Evolutionary conservation across 805 yeast genomes (phyloP), one percentile per base, ranked within the genome.

Genomic region (Starmerella apis): DNA sequence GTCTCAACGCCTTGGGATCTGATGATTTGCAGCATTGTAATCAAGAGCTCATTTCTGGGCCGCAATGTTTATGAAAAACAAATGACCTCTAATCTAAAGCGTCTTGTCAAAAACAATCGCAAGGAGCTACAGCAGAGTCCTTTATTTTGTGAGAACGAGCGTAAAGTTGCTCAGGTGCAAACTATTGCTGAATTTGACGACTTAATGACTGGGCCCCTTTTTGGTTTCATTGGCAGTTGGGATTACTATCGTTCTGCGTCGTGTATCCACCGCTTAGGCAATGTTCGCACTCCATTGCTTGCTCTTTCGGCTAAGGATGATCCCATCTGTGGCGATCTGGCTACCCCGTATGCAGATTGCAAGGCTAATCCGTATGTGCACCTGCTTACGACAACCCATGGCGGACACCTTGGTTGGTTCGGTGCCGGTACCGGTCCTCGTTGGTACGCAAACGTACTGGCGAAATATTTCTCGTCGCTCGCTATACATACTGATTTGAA

Each of bases 351-450:
- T 32, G 61, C 61, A 14, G 81, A 79, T 52, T 71, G 76, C 19
- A 55, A 60, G 35, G 55, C 61, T 27, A 83, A 83, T 60, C 92
- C 94, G 1, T 77, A 74, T 60, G 65, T 78, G 30, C 66, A 75
- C 39, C 56, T 81, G 59, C 70, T 79, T 4, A 74, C 78, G 51
- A 81, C 88, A 6, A 71, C 74, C 37, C 70, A 75, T 47, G 95
- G 95, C 6, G 94, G 94, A 1, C 95, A 85, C 65, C 71, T 85
- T 48, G 92, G 85, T n/a, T 85, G 82, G 81, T 85, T 78, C 53
- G 71, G 70, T 43, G 67, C 72, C 23, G 82, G 83, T 23, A 19
- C 10, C 20, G 23, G 28, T 4, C 69, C 71, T 37, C 75, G 86
- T 58, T 86, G 94, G 94, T 77, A 73, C 56, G 65, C 76, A 3